Evolutionary conservation across 2,329 filamentous ascomycete species (phyloP).

Genomic region (Botrytis pseudocinerea): DNA sequence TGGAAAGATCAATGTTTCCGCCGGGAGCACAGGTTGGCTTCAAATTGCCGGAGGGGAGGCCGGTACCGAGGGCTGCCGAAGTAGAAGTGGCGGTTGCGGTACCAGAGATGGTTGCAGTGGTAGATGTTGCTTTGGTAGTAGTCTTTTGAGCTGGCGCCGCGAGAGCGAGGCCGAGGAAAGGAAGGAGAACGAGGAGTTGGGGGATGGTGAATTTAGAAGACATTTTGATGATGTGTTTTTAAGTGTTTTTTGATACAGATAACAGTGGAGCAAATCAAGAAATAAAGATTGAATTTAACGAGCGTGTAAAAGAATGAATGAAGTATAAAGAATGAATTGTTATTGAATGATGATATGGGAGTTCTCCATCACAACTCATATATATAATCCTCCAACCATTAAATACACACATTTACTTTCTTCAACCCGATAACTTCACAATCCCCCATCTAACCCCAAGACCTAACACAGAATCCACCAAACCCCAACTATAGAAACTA

Average conservation of each 20-base stretch:
- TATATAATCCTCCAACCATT: neutral
- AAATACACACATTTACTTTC: neutral
- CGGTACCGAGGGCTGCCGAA: neutral
- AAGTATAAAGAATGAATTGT: neutral
- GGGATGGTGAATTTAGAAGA: constrained; percentile 10
- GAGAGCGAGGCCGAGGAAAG: constrained; percentile 10
- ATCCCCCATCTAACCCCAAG: neutral
- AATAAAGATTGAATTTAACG: neutral
- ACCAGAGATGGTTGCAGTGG: neutral
- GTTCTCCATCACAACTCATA: neutral
- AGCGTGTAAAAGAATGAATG: neutral
- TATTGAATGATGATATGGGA: neutral
- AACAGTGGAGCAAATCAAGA: neutral
- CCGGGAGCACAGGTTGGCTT: constrained; percentile 33
- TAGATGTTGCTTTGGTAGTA: neutral
- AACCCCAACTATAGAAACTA: neutral
- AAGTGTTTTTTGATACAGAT: neutral
- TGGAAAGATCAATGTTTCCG: constrained; percentile 42
- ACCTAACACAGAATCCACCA: neutral
- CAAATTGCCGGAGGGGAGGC: neutral
- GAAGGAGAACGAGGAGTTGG: constrained; percentile 18
- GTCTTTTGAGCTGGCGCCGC: constrained; percentile 11
- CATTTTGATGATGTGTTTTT: neutral
- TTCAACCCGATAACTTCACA: neutral
- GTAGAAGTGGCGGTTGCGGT: neutral